Conservation (phyloP, 768 basidiomycete species). For the Mycena latifolia region DNA sequence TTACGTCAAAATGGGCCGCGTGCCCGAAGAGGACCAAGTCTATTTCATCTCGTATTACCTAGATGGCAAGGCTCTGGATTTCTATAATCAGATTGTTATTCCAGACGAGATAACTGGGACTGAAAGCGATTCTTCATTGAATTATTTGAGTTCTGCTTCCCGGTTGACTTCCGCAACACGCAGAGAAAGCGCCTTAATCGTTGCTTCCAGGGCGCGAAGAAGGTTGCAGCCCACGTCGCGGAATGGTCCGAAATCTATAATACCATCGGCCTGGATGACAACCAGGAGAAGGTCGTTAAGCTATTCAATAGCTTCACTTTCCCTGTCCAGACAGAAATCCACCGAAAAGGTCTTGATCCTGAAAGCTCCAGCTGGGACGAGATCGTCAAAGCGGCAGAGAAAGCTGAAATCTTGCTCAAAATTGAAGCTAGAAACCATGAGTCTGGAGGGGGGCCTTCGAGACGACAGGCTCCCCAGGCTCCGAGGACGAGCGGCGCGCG, state of each 20-base stretch:
- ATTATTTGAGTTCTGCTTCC: conserved; percentile 54
- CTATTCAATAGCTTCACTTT: conserved; percentile 40
- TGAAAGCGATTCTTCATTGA: conserved; percentile 45
- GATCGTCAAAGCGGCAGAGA: conserved; percentile 42
- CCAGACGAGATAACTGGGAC: conserved; percentile 35
- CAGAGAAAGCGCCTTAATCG: conserved; percentile 3
- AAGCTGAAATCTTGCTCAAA: conserved; percentile 5
- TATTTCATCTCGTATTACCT: conserved; percentile 43
- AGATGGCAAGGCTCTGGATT: conserved; percentile 44
- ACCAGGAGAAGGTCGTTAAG: conserved; percentile 35
- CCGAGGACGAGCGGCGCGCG: too few species aligned
- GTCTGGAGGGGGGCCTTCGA: too few species aligned
- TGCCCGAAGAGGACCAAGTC: conserved; percentile 31
- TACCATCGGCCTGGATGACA: conserved; percentile 35
- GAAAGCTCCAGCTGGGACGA: conserved; percentile 24
- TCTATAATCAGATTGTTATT: conserved; percentile 39
- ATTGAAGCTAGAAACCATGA: not conserved
- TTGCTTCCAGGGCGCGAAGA: conserved; percentile 10
- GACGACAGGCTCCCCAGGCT: too few species aligned
- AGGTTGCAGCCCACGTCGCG: conserved; percentile 39
- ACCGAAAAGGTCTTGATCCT: conserved; percentile 34
- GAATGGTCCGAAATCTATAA: conserved; percentile 38
- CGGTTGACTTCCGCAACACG: conserved; percentile 37
- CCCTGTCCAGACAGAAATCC: conserved; percentile 37
- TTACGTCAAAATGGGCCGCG: conserved; percentile 38